Base-by-base conservation (phyloP, 306 rosid genomes). In the Urtica urens region DNA sequence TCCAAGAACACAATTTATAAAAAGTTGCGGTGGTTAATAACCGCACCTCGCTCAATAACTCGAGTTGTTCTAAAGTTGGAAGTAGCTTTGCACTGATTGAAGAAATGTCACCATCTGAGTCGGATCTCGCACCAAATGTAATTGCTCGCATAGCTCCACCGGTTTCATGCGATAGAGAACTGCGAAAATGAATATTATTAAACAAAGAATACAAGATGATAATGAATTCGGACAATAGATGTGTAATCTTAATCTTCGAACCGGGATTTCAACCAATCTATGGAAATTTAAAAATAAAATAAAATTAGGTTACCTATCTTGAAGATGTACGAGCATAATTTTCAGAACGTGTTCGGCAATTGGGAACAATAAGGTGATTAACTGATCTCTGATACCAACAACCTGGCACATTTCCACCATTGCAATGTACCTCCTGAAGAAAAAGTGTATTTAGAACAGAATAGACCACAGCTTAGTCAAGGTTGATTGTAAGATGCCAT, bases 331-430 rank as follows among this genome's bases (percentile, higher is more conserved):
- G 46, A 81, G 95, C 48, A 84, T 38, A 57, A 84, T 66, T 66
- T 90, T 84, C 37, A 90, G 75, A 33, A 84, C 72, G 23, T 81
- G 83, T 47, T 90, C 95, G 3, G 83, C 72, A 9, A 84, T 78
- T 2, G 95, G 92, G 43, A 84, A 84, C 63, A 79, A 53, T 33
- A 90, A 66, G 54, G 65, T 47, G 50, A 90, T 72, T 50, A 90
- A 64, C 64, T 75, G 82, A 59, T 79, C 93, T 57, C 79, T 70
- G 37, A 66, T 72, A 57, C 87, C 84, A 55, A 84, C 84, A 70
- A 79, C 78, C 50, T 79, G 83, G 59, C 97, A 84, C 95, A 90
- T 84, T 67, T 88, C 97, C 31, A 81, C 78, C 97, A 84, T 81
- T 10, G 94, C 97, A 46, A 77, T 62, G 60, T 79, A 78, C 62